Base-by-base conservation (phyloP, 2,329 filamentous ascomycete species). In the Truncatella angustata region DNA sequence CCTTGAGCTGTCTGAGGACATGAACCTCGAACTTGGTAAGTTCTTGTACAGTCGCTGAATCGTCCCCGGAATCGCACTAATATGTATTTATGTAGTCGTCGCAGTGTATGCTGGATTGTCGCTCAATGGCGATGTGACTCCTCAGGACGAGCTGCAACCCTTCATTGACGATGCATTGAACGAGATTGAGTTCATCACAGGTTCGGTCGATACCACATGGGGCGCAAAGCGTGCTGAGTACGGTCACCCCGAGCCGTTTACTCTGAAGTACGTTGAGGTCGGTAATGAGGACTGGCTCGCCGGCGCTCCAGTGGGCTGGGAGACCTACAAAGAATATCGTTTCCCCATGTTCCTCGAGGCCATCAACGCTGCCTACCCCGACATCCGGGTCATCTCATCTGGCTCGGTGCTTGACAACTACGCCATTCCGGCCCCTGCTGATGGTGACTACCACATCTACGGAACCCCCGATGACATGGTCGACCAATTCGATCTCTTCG, bases 221-320 rank as follows among this genome's bases (percentile, higher is more conserved):
- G 84, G 85, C 12, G 72, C 76, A 4, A 66, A 76, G 5, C 81
- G 85, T 16, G 82, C 82, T 5, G 68, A 76, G 39, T 73, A 85
- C 2, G 85, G 85, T 3, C 79, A 86, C 58, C 76, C 81, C 0
- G 73, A 82, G 53, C 85, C 85, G 0, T 88, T 82, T 69, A 70
- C 64, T 26, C 73, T 88, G 45, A 71, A 77, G 10, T 85, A 80
- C 58, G 80, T 88, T 50, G 85, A 88, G 66, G 69, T 88, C 39
- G 85, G 86, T 53, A 88, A 88, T 63, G 85, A 88, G 63, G 85
- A 88, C 59, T 81, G 80, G 72, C 75, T 86, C 4, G 76, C 73
- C 23, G 74, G 74, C 3, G 78, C 75, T 4, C 70, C 74, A 2
- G 60, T 62, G 0, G 73, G 78, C 4, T 77, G 73, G 63, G 66